Evolutionary conservation across 83 land plant species (phyloP).

Genomic region (Larix sibirica): DNA sequence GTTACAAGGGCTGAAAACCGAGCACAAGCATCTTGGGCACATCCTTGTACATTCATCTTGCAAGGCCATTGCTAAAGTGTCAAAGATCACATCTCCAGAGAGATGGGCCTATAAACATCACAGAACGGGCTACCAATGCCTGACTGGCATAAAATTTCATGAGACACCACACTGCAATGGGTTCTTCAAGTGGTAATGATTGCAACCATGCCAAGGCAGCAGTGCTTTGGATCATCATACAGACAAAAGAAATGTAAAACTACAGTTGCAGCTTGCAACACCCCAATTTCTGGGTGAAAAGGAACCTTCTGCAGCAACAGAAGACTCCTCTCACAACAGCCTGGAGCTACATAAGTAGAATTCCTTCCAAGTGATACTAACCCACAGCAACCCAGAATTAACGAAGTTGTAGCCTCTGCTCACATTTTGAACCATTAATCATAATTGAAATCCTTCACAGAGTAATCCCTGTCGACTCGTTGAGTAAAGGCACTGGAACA

Average conservation of each 20-base stretch:
- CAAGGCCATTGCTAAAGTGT: not conserved
- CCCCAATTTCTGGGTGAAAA: not conserved
- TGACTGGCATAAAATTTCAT: not conserved
- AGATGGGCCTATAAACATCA: not conserved
- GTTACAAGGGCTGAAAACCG: not conserved
- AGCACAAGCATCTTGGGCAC: not conserved
- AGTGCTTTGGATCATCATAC: not conserved
- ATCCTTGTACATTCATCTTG: not conserved
- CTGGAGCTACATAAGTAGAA: too few species aligned
- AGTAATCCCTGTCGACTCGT: not conserved
- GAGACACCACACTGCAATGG: not conserved
- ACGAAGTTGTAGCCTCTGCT: not conserved
- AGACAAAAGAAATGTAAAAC: not conserved
- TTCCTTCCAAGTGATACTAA: not conserved
- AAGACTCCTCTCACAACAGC: not conserved
- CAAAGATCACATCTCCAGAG: not conserved
- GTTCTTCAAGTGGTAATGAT: not conserved
- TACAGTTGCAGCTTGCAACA: not conserved
- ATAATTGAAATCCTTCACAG: not conserved
- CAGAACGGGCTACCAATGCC: not conserved
- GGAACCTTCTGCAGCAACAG: not conserved
- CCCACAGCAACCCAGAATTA: not conserved
- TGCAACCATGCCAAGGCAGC: not conserved
- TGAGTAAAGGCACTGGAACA: not conserved
- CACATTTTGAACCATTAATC: not conserved